A percentile compares a stretch with the other conserved stretches of the same genome.
Conservation (phyloP, 345 rosid genomes). For the Citrus glauca region DNA sequence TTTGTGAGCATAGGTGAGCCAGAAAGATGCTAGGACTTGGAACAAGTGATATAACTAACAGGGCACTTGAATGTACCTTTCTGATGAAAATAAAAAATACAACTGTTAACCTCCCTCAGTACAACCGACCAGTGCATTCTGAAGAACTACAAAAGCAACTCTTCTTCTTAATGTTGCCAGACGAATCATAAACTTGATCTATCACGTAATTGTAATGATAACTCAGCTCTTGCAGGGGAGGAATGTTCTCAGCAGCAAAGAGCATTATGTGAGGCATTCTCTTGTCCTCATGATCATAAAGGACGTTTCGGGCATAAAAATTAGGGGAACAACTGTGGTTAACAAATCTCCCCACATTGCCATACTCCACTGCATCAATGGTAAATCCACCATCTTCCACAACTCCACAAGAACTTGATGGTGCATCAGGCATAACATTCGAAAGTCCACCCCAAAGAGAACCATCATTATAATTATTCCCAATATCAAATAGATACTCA, state of each 20-base stretch:
- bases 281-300: slow-evolving; percentile 68
- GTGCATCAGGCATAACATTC: slow-evolving; percentile 38
- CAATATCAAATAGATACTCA: slow-evolving; percentile 81
- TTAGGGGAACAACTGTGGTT: slow-evolving; percentile 95
- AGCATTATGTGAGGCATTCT: slow-evolving; percentile 88
- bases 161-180: slow-evolving; percentile 70
- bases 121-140: slow-evolving; percentile 71
- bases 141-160: slow-evolving; percentile 70
- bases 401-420: slow-evolving; percentile 25
- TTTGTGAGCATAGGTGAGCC: background rate
- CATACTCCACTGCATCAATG: slow-evolving; percentile 14
- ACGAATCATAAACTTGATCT: slow-evolving; percentile 58
- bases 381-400: slow-evolving; percentile 18
- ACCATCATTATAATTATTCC: slow-evolving; percentile 39
- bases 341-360: slow-evolving; percentile 78
- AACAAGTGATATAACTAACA: background rate
- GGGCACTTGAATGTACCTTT: background rate
- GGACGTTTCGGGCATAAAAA: slow-evolving; percentile 80
- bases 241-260: slow-evolving; percentile 79
- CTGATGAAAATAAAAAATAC: background rate
- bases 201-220: slow-evolving; percentile 73
- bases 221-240: slow-evolving; percentile 80
- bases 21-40: background rate
- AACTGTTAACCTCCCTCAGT: slow-evolving; percentile 26
- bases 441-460: slow-evolving; percentile 47